These are phyloP conservation scores for Mortierella sp. DNA, from an alignment of 371 early-diverging fungal species.

Conservation along the genomic window DNA sequence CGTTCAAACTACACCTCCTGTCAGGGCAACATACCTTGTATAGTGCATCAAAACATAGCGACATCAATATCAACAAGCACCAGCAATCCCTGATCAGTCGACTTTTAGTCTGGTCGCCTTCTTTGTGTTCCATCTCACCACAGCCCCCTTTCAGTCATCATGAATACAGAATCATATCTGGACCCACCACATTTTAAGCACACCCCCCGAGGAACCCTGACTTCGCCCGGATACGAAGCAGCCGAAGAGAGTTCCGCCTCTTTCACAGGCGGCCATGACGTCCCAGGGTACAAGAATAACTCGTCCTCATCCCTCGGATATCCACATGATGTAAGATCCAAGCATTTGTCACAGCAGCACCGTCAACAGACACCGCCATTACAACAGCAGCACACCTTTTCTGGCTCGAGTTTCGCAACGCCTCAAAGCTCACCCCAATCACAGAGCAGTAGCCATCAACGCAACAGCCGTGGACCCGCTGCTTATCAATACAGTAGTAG, in stretches of 20 bases:
- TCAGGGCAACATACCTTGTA: too few relatives aligned
- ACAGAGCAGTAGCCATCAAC: slow-evolving; percentile 16
- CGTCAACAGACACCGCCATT: slow-evolving; percentile 18
- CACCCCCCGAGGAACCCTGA: slow-evolving; percentile 29
- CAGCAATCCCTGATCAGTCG: too few relatives aligned
- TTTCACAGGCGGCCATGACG: slow-evolving; percentile 28
- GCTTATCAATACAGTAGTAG: slow-evolving; percentile 33
- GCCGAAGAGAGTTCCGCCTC: slow-evolving; percentile 32
- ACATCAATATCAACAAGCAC: not conserved
- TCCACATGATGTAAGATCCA: slow-evolving; percentile 26
- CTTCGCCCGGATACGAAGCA: slow-evolving; percentile 42
- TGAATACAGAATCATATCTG: slow-evolving; percentile 42
- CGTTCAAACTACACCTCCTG: too few relatives aligned
- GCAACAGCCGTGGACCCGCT: slow-evolving; percentile 7
- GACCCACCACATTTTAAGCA: slow-evolving; percentile 42
- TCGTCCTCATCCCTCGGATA: slow-evolving; percentile 29
- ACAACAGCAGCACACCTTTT: slow-evolving; percentile 14
- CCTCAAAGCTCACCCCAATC: slow-evolving; percentile 44
- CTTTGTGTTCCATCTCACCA: not conserved
- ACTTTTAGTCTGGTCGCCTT: too few relatives aligned
- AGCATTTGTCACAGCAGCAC: slow-evolving; percentile 5
- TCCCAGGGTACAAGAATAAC: slow-evolving; percentile 24
- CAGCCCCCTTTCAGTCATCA: slow-evolving; percentile 11
- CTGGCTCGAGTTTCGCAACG: slow-evolving; percentile 28
- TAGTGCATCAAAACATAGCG: too few relatives aligned